Base-by-base conservation (phyloP, 768 basidiomycete genomes). In the Rickenella mellea region DNA sequence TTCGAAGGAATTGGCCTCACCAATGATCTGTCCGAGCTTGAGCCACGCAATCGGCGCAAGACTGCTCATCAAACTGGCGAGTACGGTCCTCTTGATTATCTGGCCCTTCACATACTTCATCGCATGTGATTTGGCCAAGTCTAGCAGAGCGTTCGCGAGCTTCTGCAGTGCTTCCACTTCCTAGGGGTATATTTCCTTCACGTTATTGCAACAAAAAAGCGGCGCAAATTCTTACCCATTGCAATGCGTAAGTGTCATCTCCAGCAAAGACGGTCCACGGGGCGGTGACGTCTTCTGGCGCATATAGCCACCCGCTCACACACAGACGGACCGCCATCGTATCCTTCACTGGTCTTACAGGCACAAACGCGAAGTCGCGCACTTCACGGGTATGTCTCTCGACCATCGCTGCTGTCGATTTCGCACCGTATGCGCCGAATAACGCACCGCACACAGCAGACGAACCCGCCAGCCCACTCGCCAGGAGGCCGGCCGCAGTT, bases 381-480 rank as follows among this genome's bases (percentile, higher is more conserved):
- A 77, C 66, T 48, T 75, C 74, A 39, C 67, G 52, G 17, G 70
- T 74, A 50, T 75, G 73, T 21, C 69, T 60, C 40, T 62, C 61
- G 12, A 76, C 66, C 67, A 74, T 74, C 8, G 53, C 57, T 1
- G 70, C 70, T 1, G 68, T 69, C 21, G 66, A 63, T 19, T 56
- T 62, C 5, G 74, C 74, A 4, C 75, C 75, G 47, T 78, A 78
- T 2, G 59, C 72, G 2, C 76, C 76, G 52, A 78, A 78, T 1
- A 78, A 55, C 12, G 74, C 67, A n/a, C 73, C 74, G 48, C 74
- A 76, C 1, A 78, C 68, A 14, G 73, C 66, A 10, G 68, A 68
- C 1, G 74, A 76, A 19, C 74, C 65, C 5, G 76, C 76, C 6
- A 77, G 61, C 5, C 72, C 75, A 38, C 61, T 73, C 3, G 71